phyloP scores from a whole-genome alignment of 2,329 filamentous ascomycete genomes.

The Monilinia vaccinii-corymbosi region DNA sequence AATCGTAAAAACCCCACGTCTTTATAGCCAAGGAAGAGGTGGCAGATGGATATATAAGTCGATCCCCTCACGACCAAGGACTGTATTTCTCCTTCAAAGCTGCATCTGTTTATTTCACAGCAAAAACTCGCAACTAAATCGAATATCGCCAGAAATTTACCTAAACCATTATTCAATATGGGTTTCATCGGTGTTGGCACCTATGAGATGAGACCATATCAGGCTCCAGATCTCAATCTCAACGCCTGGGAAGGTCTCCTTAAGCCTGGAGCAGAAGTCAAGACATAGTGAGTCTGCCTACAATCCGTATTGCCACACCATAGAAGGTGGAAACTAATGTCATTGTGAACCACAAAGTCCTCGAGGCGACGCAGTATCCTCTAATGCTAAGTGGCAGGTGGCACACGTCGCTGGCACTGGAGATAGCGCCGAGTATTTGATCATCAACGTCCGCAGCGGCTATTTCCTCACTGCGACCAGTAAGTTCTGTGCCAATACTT shows the following conservation, averaged over 20 bases:
- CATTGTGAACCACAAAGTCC: background rate
- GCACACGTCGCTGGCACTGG: background rate
- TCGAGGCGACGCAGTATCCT: background rate
- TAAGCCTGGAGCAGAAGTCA: background rate
- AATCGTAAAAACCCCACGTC: background rate
- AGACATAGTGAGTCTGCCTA: background rate
- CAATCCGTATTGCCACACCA: background rate
- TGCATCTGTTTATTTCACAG: background rate
- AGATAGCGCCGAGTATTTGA: background rate
- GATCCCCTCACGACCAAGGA: background rate
- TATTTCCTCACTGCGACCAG: background rate
- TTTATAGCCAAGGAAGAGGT: background rate
- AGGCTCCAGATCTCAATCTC: conserved; percentile 1
- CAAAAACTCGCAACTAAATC: background rate
- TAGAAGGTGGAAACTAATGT: background rate
- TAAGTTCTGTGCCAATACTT: background rate
- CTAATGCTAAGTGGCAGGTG: background rate
- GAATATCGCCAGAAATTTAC: background rate
- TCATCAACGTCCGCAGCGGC: conserved; percentile 1
- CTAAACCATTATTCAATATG: background rate
- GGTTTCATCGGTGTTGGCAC: background rate
- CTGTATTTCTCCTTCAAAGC: background rate
- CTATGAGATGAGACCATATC: conserved; percentile 1
- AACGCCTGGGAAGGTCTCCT: background rate
- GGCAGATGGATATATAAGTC: background rate